These are phyloP conservation scores for Xylaria sp. DNA, from an alignment of 2,329 filamentous ascomycete genomes.

Conservation along the genomic window DNA sequence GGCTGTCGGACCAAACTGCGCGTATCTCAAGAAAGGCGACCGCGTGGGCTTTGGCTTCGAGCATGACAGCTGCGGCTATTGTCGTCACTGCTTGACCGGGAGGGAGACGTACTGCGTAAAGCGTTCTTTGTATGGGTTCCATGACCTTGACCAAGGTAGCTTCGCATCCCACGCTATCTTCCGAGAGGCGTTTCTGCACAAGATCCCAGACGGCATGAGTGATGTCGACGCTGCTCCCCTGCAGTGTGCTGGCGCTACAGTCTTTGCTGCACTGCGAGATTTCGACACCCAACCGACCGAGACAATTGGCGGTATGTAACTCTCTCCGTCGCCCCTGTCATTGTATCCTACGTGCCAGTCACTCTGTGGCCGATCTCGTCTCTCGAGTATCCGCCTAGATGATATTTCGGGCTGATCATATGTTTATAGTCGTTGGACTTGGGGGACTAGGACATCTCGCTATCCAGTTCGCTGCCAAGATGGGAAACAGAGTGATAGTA, in stretches of 20 bases:
- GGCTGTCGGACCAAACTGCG: background rate
- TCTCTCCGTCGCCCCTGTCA: background rate
- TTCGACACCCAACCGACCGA: background rate
- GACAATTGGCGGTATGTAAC: background rate
- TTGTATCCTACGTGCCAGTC: no score
- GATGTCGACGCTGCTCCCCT: background rate
- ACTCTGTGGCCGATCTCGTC: no score
- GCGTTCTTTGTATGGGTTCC: background rate
- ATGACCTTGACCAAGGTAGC: background rate
- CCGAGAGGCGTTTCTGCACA: background rate
- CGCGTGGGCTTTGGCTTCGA: constrained; percentile 1
- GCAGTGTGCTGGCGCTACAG: constrained; percentile 1
- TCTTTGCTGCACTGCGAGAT: background rate
- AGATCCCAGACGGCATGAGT: constrained; percentile 1
- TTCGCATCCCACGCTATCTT: constrained; percentile 3
- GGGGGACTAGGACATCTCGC: constrained; percentile 2
- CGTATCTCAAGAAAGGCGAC: background rate
- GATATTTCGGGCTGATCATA: background rate
- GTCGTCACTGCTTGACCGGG: constrained; percentile 1
- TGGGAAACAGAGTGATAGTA: background rate
- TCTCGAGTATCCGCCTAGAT: background rate
- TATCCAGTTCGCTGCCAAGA: constrained; percentile 1
- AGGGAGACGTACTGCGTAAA: background rate
- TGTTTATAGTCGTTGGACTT: background rate
- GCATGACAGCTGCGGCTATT: constrained; percentile 1